These are phyloP conservation scores for Alternaria longipes DNA, from an alignment of 2,329 filamentous ascomycete genomes.

Conservation along the genomic window DNA sequence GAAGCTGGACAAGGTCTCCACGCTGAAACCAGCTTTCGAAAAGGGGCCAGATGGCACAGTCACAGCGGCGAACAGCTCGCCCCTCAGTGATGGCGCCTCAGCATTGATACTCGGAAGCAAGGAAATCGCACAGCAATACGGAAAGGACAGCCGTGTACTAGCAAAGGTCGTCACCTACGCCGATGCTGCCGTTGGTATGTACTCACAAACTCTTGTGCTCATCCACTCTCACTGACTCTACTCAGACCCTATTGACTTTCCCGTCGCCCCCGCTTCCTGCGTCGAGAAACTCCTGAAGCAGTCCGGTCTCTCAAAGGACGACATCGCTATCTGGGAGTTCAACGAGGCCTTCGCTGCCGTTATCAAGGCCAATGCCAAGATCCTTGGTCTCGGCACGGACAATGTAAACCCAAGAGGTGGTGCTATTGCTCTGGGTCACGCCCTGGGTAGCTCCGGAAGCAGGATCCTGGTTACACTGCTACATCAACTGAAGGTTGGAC, in stretches of 20 bases:
- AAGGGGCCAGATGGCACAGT: constrained; percentile 90
- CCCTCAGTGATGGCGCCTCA: constrained; percentile 92
- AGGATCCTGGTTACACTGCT: constrained; percentile 89
- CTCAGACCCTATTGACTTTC: constrained; percentile 86
- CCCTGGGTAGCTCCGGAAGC: constrained; percentile 90
- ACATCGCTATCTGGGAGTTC: constrained; percentile 96
- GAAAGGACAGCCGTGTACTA: constrained; percentile 79
- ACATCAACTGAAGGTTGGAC: constrained; percentile 88
- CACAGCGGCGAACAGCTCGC: constrained; percentile 93
- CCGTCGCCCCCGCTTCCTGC: constrained; percentile 88
- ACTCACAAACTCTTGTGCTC: background rate
- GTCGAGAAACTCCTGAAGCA: constrained; percentile 88
- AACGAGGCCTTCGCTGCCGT: constrained; percentile 98
- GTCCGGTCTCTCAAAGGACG: constrained; percentile 88
- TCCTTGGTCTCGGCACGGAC: constrained; percentile 80
- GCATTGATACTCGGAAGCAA: constrained; percentile 87
- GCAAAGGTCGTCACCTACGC: constrained; percentile 85
- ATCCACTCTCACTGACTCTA: constrained; percentile 13
- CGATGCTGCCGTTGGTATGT: constrained; percentile 76
- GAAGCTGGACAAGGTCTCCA: constrained; percentile 85
- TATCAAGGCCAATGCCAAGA: constrained; percentile 94
- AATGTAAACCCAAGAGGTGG: constrained; percentile 89
- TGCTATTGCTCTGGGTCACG: constrained; percentile 91
- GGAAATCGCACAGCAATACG: constrained; percentile 81
- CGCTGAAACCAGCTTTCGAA: constrained; percentile 89